Base-by-base conservation (phyloP, 139 green algal genomes). In the Astrephomene gubernaculifera region DNA sequence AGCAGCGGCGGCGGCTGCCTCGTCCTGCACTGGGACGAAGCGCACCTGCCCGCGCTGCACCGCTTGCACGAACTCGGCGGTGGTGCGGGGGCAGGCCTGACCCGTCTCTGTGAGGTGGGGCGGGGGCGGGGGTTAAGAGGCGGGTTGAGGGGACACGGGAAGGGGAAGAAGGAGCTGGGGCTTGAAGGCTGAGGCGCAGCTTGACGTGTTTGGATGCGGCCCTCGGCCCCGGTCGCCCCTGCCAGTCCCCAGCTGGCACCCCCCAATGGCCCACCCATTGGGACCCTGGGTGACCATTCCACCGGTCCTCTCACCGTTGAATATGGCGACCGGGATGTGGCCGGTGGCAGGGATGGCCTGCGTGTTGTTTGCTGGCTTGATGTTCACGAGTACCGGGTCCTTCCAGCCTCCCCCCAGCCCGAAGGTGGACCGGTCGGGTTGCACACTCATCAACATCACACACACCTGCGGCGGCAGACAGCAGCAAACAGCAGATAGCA, bases 401-500 rank as follows among this genome's bases (percentile, higher is more conserved):
- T 22, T 38, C 36, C 63, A 31, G 29, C 60, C 60, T 27, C 76
- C 76, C 7, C 54, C 61, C 29, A 83, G 2, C 19, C 4, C 24
- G 41, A 73, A 72, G 57, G 9, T 73, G 33, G 76, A 73, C 61
- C 61, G 60, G 6, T 49, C 0, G 2, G 76, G 39, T 41, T 69
- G 19, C 80, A 86, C 17, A 0, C 33, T 25, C 33, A 86, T 5
- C 67, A 86, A 36, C 65, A 76, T 6, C 10, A 86, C 52, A 10
- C 80, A 86, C n/a, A 27, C 49, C 80, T 85, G 79, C 6, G 14
- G 57, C 57, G n/a, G n/a, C n/a, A n/a, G n/a, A n/a, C n/a, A n/a
- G n/a, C n/a, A n/a, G n/a, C n/a, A n/a, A n/a, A n/a, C n/a, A n/a
- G n/a, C n/a, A n/a, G n/a, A n/a, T n/a, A n/a, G n/a, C n/a, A n/a